phyloP scores from a whole-genome alignment of 2,329 filamentous ascomycete genomes.

The Ascochyta lentis region DNA sequence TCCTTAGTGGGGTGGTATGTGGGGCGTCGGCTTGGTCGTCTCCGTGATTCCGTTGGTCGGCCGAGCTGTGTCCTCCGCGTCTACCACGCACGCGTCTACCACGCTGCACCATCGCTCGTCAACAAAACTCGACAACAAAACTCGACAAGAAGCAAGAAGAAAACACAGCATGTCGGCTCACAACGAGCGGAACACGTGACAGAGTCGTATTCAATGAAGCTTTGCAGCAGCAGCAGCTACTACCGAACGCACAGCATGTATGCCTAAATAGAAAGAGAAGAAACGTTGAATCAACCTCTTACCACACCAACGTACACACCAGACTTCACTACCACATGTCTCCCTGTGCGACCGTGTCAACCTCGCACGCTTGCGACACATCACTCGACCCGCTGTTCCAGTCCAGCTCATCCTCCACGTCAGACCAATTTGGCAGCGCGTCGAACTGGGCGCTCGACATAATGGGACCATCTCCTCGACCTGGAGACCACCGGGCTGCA shows the following conservation, averaged over 20 bases:
- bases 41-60: no score
- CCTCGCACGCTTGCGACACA: background rate
- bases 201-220: background rate
- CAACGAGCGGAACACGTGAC: background rate
- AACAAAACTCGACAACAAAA: background rate
- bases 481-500: background rate
- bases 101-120: no score
- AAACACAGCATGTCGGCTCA: background rate
- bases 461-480: background rate
- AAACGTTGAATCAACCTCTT: background rate
- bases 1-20: no score
- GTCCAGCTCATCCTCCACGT: background rate
- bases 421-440: constrained; percentile 2
- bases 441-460: constrained; percentile 6
- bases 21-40: no score
- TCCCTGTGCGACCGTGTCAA: background rate
- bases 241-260: background rate
- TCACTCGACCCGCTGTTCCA: background rate
- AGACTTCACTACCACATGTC: background rate
- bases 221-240: background rate
- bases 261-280: background rate
- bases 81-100: background rate
- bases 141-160: background rate
- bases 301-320: background rate
- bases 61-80: no score